Conservation (phyloP, 1,284 basidiomycete species). For the Boletus smithii region DNA sequence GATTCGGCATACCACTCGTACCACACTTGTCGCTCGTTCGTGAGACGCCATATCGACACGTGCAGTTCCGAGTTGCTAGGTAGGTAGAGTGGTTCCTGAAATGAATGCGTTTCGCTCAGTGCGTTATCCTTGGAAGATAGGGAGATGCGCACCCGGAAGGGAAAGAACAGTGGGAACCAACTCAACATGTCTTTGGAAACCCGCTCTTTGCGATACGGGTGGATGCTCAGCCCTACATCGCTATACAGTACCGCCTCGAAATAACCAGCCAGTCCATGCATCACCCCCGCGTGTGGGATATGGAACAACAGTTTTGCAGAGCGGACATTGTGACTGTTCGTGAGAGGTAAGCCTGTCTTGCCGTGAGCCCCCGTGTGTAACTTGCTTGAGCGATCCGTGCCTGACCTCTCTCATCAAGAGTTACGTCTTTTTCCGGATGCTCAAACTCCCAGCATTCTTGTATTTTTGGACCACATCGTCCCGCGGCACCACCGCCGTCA, state of each 20-base stretch:
- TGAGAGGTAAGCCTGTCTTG: slow-evolving; percentile 68
- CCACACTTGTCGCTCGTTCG: slow-evolving; percentile 88
- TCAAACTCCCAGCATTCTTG: slow-evolving; percentile 99
- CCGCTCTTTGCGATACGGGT: slow-evolving; percentile 81
- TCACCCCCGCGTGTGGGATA: slow-evolving; percentile 91
- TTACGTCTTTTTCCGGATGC: slow-evolving; percentile 81
- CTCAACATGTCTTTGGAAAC: slow-evolving; percentile 95
- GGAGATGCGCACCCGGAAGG: slow-evolving; percentile 62
- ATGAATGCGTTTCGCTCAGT: slow-evolving; percentile 4
- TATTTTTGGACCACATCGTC: slow-evolving; percentile 74
- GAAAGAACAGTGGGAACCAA: slow-evolving; percentile 99
- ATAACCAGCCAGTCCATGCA: slow-evolving; percentile 97
- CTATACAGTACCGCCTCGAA: slow-evolving; percentile 95
- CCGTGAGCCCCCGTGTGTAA: slow-evolving; percentile 9
- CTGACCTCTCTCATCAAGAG: slow-evolving; percentile 70
- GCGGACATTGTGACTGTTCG: slow-evolving; percentile 86
- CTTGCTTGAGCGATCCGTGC: not conserved
- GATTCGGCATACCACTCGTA: slow-evolving; percentile 98
- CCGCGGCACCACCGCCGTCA: slow-evolving; percentile 55
- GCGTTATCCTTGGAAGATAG: not conserved
- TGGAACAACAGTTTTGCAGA: slow-evolving; percentile 82
- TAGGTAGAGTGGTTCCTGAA: slow-evolving; percentile 87
- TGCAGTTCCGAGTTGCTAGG: slow-evolving; percentile 90
- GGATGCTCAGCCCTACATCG: slow-evolving; percentile 88
- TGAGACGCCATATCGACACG: slow-evolving; percentile 92